Percentiles rank a stretch among this genome's conserved stretches.
Conservation (phyloP, 1,284 basidiomycete genomes). For the Stereum hirsutum region DNA sequence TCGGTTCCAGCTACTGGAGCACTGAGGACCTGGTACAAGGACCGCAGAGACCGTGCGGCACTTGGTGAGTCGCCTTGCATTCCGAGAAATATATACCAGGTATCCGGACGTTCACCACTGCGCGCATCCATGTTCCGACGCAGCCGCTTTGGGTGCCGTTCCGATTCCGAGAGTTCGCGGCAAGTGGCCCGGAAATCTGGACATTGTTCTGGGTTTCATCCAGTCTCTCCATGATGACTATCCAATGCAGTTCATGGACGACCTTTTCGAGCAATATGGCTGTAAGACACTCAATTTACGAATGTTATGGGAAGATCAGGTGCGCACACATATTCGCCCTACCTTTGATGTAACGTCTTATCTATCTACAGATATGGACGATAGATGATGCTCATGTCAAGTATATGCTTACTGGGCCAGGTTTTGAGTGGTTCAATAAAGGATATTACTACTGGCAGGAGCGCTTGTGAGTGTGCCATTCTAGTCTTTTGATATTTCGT, state of each 20-base stretch:
- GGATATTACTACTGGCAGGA: conserved; percentile 3
- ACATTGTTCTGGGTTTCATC: conserved; percentile 46
- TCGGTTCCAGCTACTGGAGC: neutral
- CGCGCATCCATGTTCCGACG: neutral
- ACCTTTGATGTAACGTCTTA: neutral
- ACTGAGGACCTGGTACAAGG: neutral
- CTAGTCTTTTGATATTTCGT: neutral
- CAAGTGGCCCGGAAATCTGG: conserved; percentile 61
- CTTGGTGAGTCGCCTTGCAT: neutral
- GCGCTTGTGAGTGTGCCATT: neutral
- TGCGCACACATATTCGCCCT: conserved; percentile 20
- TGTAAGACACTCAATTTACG: conserved; percentile 53
- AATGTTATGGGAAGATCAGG: conserved; percentile 53
- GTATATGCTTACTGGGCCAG: conserved; percentile 4
- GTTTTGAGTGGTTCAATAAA: conserved; percentile 4
- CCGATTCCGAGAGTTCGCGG: conserved; percentile 46
- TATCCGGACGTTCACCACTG: neutral
- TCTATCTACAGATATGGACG: neutral
- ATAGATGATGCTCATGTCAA: conserved; percentile 2
- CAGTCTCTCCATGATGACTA: conserved; percentile 46
- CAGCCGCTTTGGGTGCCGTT: conserved; percentile 28
- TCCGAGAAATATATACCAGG: too few relatives aligned
- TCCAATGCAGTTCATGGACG: conserved; percentile 41
- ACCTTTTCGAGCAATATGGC: conserved; percentile 52
- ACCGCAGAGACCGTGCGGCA: neutral